Base-by-base conservation (phyloP, 1,139 yeast species). In the Candida pseudocylindracea region DNA sequence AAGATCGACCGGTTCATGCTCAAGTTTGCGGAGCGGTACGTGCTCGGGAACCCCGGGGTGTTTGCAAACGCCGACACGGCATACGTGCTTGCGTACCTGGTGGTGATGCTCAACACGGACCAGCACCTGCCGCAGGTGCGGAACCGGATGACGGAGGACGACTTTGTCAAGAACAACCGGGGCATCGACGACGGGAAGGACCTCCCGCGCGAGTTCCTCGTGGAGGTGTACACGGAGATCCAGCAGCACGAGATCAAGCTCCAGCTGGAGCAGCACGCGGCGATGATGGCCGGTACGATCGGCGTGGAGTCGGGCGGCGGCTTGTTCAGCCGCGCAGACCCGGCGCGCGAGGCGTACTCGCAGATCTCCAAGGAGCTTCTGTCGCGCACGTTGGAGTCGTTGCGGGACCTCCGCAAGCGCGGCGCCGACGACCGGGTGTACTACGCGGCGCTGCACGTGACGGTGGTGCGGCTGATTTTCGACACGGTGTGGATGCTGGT, bases 401-500 rank as follows among this genome's bases (percentile, higher is more conserved):
- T 88, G 45, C 74, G 76, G 42, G 67, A 63, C 35, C 54, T 83
- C 42, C 74, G 80, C 31, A 67, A 67, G 36, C 50, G 49, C 34
- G 53, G 54, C 32, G 47, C 53, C 7, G 60, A 53, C 29, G 55
- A 51, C 15, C 36, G 45, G 2, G 48, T 53, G 2, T 60, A 56
- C 34, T 55, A 58, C 37, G 60, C 55, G 5, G 67, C 93, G 0
- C 72, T 88, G 3, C 88, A 78, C 47, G 70, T 80, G 12, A 91
- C 81, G 41, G 95, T 88, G 48, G 94, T 85, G 15, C 76, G 69
- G 45, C 88, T 95, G 1, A 80, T 91, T 48, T 88, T 88, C 53
- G 95, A 85, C 44, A 81, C 81, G 10, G 59, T 80, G 33, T 91
- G 99, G 99, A 83, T 88, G 95, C 81, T 95, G 0, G 67, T 88